These are phyloP conservation scores for Aspergillus unguis DNA, from an alignment of 2,329 filamentous ascomycete species.

Conservation along the genomic window DNA sequence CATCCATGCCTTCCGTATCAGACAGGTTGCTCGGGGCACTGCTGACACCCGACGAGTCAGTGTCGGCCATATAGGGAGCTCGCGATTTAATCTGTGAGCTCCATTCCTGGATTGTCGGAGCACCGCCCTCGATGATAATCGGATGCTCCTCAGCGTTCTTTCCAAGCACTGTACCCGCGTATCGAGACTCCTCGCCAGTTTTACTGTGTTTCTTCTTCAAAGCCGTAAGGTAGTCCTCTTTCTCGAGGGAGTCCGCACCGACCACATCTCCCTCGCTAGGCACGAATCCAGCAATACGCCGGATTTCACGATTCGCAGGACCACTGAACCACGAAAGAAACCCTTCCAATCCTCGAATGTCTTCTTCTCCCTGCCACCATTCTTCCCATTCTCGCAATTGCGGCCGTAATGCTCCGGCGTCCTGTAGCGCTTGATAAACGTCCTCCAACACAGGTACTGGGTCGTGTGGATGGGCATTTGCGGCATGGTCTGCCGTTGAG, in stretches of 20 bases:
- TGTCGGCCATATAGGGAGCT: constrained; percentile 26
- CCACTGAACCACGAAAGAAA: constrained; percentile 79
- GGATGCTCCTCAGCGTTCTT: constrained; percentile 67
- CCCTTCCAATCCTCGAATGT: constrained; percentile 70
- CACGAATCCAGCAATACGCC: constrained; percentile 73
- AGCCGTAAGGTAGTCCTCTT: constrained; percentile 68
- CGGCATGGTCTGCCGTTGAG: constrained; percentile 67
- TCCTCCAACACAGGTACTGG: constrained; percentile 67
- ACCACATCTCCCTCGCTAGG: constrained; percentile 53
- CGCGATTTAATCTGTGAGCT: constrained; percentile 36
- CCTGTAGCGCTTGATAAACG: constrained; percentile 79
- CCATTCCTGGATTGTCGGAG: constrained; percentile 67
- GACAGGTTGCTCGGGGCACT: constrained; percentile 41
- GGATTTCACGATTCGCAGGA: constrained; percentile 71
- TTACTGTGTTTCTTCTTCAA: constrained; percentile 93
- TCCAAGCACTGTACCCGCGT: constrained; percentile 79
- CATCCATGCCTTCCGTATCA: constrained; percentile 37
- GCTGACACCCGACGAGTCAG: constrained; percentile 38
- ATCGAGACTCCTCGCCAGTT: constrained; percentile 80
- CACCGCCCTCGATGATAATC: constrained; percentile 75
- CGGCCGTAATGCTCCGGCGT: constrained; percentile 71
- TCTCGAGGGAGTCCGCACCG: constrained; percentile 51
- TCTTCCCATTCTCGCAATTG: constrained; percentile 67
- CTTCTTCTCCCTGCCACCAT: constrained; percentile 67
- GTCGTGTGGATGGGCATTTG: constrained; percentile 63